These are phyloP conservation scores for Daldinia sp. DNA, from an alignment of 2,329 filamentous ascomycete genomes.

Conservation along the genomic window DNA sequence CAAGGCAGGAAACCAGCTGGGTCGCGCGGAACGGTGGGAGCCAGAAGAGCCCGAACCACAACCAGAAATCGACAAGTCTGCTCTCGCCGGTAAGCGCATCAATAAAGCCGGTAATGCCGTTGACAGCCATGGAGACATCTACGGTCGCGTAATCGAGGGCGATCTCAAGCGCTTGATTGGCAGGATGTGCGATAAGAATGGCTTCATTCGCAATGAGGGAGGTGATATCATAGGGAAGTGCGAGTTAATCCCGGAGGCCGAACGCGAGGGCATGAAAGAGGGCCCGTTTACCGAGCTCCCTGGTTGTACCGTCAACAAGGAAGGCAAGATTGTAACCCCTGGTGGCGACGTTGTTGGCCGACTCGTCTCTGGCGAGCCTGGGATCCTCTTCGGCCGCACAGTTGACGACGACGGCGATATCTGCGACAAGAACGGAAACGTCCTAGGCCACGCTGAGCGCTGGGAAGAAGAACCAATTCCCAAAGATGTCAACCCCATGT, in stretches of 20 bases:
- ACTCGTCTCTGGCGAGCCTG: slow-evolving; percentile 74
- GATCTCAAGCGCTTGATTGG: slow-evolving; percentile 69
- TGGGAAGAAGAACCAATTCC: slow-evolving; percentile 65
- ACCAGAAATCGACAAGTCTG: slow-evolving; percentile 63
- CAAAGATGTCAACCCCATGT: slow-evolving; percentile 60
- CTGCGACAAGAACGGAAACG: slow-evolving; percentile 75
- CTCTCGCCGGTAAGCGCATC: slow-evolving; percentile 73
- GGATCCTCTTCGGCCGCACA: slow-evolving; percentile 73
- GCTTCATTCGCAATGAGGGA: slow-evolving; percentile 76
- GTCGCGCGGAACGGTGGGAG: slow-evolving; percentile 74
- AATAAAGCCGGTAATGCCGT: slow-evolving; percentile 74
- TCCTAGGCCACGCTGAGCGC: slow-evolving; percentile 65
- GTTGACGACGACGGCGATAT: slow-evolving; percentile 88
- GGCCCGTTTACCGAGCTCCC: slow-evolving; percentile 74
- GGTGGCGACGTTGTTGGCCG: slow-evolving; percentile 77
- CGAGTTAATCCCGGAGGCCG: slow-evolving; percentile 72
- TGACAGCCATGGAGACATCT: slow-evolving; percentile 62
- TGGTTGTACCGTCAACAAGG: slow-evolving; percentile 71
- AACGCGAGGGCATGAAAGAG: slow-evolving; percentile 69
- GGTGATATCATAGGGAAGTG: slow-evolving; percentile 74
- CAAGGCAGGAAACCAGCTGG: slow-evolving; percentile 71
- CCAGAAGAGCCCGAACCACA: slow-evolving; percentile 58
- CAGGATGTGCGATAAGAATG: slow-evolving; percentile 75
- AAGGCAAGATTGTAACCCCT: slow-evolving; percentile 71
- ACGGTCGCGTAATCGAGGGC: slow-evolving; percentile 73